These are phyloP conservation scores for Rhizophagus clarus DNA, from an alignment of 192 early-diverging fungal genomes.

Conservation along the genomic window DNA sequence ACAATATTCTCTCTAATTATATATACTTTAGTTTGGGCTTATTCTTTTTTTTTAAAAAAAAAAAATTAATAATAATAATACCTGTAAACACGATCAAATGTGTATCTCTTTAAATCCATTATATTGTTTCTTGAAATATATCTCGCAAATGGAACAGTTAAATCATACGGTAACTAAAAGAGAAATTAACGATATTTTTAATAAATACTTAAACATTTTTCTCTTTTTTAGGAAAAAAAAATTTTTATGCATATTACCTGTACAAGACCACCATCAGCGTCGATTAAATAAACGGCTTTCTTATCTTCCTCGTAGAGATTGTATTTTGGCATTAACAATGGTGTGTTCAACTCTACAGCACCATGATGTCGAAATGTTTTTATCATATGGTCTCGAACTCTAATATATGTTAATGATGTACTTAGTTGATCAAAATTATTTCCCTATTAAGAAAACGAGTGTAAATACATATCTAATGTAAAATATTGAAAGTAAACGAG, in stretches of 20 bases:
- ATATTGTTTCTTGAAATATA: conserved; percentile 75
- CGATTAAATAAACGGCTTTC: conserved; percentile 77
- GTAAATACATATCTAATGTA: background rate
- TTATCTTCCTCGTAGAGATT: conserved; percentile 69
- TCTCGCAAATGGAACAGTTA: conserved; percentile 90
- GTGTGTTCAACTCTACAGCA: conserved; percentile 80
- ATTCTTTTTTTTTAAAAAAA: background rate
- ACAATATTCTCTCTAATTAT: conserved; percentile 61
- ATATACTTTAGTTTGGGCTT: background rate
- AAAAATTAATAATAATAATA: background rate
- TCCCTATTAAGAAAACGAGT: conserved; percentile 19
- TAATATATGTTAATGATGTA: conserved; percentile 64
- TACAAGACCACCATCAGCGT: conserved; percentile 79
- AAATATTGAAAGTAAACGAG: background rate
- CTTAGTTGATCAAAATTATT: conserved; percentile 60
- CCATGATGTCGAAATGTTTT: conserved; percentile 84
- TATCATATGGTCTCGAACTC: conserved; percentile 71
- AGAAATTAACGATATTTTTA: too few relatives aligned
- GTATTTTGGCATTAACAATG: conserved; percentile 80
- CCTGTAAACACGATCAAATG: conserved; percentile 80
- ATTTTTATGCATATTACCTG: conserved; percentile 36
- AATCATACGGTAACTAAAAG: conserved; percentile 75
- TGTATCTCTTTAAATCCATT: conserved; percentile 80
- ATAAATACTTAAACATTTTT: too few relatives aligned
- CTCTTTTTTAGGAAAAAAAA: background rate